Evolutionary conservation across 148 eudicot species (phyloP).

Genomic region (Spergularia bocconei): DNA sequence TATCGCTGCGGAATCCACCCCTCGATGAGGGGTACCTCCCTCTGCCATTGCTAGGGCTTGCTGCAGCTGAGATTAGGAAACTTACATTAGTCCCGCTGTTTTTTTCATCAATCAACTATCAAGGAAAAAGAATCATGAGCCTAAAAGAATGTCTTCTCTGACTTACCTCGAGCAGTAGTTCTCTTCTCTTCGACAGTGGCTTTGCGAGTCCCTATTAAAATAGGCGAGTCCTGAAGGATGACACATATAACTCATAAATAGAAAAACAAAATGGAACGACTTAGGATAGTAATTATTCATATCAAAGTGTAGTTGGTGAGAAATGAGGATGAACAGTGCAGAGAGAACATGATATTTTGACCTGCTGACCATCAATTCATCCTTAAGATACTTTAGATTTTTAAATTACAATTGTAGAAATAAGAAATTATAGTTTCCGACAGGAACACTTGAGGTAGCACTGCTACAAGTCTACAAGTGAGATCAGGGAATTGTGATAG

Average conservation of each 20-base stretch:
- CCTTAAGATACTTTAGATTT: too few species aligned
- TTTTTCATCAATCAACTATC: not conserved
- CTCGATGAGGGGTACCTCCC: constrained; percentile 52
- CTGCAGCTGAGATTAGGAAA: constrained; percentile 20
- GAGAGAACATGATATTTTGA: too few species aligned
- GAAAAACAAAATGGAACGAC: too few species aligned
- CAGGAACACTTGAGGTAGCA: too few species aligned
- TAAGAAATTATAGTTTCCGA: too few species aligned
- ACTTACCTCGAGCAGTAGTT: constrained; percentile 66
- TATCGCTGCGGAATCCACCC: constrained; percentile 45
- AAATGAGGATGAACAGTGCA: too few species aligned
- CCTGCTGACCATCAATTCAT: too few species aligned
- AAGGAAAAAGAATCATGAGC: not conserved
- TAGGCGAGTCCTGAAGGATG: constrained; percentile 50
- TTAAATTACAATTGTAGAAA: too few species aligned
- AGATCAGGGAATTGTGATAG: too few species aligned
- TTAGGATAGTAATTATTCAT: too few species aligned
- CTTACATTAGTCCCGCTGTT: not conserved
- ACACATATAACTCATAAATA: not conserved
- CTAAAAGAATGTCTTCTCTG: not conserved
- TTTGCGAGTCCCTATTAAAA: constrained; percentile 47
- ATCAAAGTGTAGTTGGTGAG: too few species aligned
- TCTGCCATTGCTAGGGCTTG: constrained; percentile 40
- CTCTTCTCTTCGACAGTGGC: constrained; percentile 60
- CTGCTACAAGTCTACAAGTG: too few species aligned